Base-by-base conservation (phyloP, 495 filamentous ascomycete genomes). In the Penicillium manginii region DNA sequence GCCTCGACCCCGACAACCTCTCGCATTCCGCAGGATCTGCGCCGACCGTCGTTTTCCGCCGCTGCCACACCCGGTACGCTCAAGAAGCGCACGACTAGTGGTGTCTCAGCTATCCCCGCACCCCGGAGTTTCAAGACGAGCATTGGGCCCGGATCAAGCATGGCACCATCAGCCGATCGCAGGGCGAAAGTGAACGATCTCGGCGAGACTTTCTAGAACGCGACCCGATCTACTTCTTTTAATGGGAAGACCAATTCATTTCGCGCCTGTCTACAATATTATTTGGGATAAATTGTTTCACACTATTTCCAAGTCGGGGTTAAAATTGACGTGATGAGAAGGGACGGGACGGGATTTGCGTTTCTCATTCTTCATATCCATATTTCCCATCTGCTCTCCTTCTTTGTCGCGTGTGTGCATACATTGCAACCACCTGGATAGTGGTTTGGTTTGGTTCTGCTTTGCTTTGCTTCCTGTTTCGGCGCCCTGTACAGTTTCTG, bases 121-220 rank as follows among this genome's bases (percentile, higher is more conserved):
- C 81, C 79, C 29, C 67, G 74, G 68, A 70, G 73, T 78, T 72
- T 78, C 78, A 73, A 78, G 80, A 76, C 78, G 55, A 78, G 79
- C 55, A 57, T 73, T 35, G 72, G 78, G 49, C 65, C 78, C 42
- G 77, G 81, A 51, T 73, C 73, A 54, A 29, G 26, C 26, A 82
- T 86, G 84, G 79, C 78, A 45, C 83, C 79, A 32, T 83, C 83
- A 22, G 81, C 83, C 8, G 71, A 72, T 49, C 58, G 73, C 53
- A 74, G 74, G 66, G 68, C 81, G 53, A 83, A 81, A 64, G 65
- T 83, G 59, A 81, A 77, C 63, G 86, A 84, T 56, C 73, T 90
- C n/a, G 86, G 86, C 14, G 87, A 90, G 73, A 88, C 86, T 26
- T 90, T 82, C 68, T 90, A 66, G 71, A 48, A 9, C 2, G 11